Percentiles rank a stretch among this genome's conserved stretches.
Evolutionary conservation across 2,329 filamentous ascomycete genomes (phyloP).

Genomic region (Magnaporthales sp.): DNA sequence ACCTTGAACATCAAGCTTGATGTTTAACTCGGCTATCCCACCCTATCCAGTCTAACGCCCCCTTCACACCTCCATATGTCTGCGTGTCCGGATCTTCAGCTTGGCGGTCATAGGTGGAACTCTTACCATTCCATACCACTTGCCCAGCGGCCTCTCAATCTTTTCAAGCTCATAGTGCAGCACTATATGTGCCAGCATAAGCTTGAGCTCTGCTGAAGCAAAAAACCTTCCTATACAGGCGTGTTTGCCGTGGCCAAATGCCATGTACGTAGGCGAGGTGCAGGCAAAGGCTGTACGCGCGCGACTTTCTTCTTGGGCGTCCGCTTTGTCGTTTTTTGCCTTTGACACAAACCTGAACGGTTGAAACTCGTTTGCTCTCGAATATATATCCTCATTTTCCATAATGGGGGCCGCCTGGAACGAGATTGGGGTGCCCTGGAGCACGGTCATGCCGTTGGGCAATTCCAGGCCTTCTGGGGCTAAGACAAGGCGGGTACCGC

Average conservation of each 20-base stretch:
- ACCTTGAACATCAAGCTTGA: background rate
- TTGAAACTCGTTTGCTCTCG: constrained; percentile 22
- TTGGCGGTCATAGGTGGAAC: background rate
- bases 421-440: constrained; percentile 22
- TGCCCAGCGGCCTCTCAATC: background rate
- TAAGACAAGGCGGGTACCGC: constrained; percentile 25
- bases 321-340: constrained; percentile 6
- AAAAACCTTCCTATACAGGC: constrained; percentile 29
- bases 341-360: constrained; percentile 24
- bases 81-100: background rate
- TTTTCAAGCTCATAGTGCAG: constrained; percentile 23
- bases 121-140: background rate
- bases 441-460: constrained; percentile 23
- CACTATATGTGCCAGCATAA: constrained; percentile 24
- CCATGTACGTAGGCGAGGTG: constrained; percentile 23
- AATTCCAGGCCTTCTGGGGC: constrained; percentile 21
- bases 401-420: constrained; percentile 25
- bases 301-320: constrained; percentile 7
- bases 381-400: no score
- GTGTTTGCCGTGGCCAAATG: constrained; percentile 27
- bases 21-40: no score
- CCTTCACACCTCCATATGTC: no score
- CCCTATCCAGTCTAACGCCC: no score
- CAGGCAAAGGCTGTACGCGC: constrained; percentile 15
- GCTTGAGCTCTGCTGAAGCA: constrained; percentile 27